Evolutionary conservation across 768 basidiomycete genomes (phyloP), one percentile per base, ranked within the genome.

Genomic region (Pulveroboletus sp.): DNA sequence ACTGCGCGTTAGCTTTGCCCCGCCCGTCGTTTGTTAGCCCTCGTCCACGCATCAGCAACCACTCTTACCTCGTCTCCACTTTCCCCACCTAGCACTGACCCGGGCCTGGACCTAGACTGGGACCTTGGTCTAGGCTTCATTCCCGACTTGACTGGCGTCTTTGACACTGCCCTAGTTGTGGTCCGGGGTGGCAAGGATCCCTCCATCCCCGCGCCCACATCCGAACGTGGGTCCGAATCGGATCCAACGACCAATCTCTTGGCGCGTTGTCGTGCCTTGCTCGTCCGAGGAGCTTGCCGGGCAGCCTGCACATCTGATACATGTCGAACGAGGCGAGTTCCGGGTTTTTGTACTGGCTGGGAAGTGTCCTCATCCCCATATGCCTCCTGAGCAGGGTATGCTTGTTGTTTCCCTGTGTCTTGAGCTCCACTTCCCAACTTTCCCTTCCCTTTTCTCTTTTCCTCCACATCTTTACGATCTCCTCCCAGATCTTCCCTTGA

Each of bases 71-170:
- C 57, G 0, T 24, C 47, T 10, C 33, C 50, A 17, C 33, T 52
- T 28, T 48, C 48, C 10, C 12, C 49, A 6, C 28, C 40, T 1
- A 17, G 8, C 7, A 31, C 32, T 2, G 45, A 50, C 24, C 15
- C 12, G 15, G 60, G 39, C 36, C 12, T 15, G 6, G 60, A 43
- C 9, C n/a, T 38, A 5, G 55, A 49, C 21, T 50, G 50, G 3
- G 61, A 55, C 17, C 41, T 58, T 6, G 57, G 52, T 36, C 57
- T 58, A 28, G 57, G 60, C 27, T 57, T 67, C 65, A 67, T 67
- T 8, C 58, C 58, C 2, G 60, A 60, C 35, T 56, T 64, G 46
- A 67, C 46, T 10, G 65, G 62, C 0, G 65, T 67, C 17, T 5
- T 42, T 5, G 50, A 46, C 8, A 24, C 47, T 8, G 30, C 12